Evolutionary conservation across 2,329 filamentous ascomycete genomes (phyloP), one percentile per base, ranked within the genome.

Genomic region (Diaporthe sp.): DNA sequence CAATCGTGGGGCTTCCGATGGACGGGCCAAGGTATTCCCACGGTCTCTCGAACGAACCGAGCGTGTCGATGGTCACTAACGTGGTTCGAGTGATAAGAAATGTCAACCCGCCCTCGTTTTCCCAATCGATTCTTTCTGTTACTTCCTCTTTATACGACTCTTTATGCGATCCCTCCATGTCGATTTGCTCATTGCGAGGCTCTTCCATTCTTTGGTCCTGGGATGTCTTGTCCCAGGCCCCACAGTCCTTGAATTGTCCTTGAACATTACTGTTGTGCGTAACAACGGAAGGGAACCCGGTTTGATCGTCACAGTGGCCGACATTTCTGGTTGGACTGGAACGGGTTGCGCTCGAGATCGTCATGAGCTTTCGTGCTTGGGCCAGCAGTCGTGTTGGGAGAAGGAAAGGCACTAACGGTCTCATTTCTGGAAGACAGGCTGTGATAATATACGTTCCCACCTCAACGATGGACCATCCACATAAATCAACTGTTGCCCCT

Each of bases 21-120:
- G 64, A 68, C 33, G 64, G 64, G 13, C 64, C 64, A 15, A 68
- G 19, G 33, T 52, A 28, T n/a, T 68, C 64, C 64, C 64, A 68
- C 33, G 64, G 64, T 30, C 64, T 50, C 4, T 68, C 64, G 6
- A 54, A 52, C 15, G 64, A 25, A 13, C 45, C 64, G 28, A 68
- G 64, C 64, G 45, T 68, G 33, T 68, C 45, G 33, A 68, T 13
- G 15, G 30, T 68, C 28, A 68, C 64, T 28, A 9, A 35, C 33
- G 64, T 68, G 9, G 33, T 68, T 54, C 64, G 64, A 4, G 64
- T 68, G n/a, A 68, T 15, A 8, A 68, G n/a, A 9, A 68, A 52
- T 4, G 64, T 52, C 40, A 64, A 47, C 8, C 42, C 42, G 3
- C 38, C 60, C 38, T 68, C 47, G 10, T 45, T 54, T 19, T 38